Percentiles rank a stretch among this genome's conserved stretches.
These are phyloP conservation scores for Kluyveromyces sp. DNA, from an alignment of 1,139 yeast species.

Conservation along the genomic window DNA sequence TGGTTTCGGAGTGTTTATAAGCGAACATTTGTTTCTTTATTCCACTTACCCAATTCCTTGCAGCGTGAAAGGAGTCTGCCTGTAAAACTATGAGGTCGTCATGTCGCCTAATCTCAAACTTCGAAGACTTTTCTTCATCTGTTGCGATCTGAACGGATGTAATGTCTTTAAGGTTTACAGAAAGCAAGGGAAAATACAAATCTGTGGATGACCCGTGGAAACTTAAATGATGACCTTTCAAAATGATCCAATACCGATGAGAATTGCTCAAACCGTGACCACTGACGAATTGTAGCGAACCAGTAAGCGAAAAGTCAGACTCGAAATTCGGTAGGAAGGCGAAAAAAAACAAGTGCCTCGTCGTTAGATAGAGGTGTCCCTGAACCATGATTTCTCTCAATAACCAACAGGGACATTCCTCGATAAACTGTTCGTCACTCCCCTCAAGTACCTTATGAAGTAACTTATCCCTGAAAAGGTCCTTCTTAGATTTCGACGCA, in stretches of 20 bases:
- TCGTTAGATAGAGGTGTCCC: slow-evolving; percentile 75
- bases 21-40: slow-evolving; percentile 73
- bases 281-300: slow-evolving; percentile 21
- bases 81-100: slow-evolving; percentile 55
- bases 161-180: slow-evolving; percentile 66
- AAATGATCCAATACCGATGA: slow-evolving; percentile 66
- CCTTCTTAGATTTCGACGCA: slow-evolving; percentile 26
- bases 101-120: slow-evolving; percentile 48
- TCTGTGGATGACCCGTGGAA: slow-evolving; percentile 69
- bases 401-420: slow-evolving; percentile 71
- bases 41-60: slow-evolving; percentile 72
- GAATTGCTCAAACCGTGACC: slow-evolving; percentile 11
- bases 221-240: slow-evolving; percentile 62
- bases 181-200: slow-evolving; percentile 70
- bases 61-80: slow-evolving; percentile 67
- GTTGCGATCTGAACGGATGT: slow-evolving; percentile 27
- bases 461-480: slow-evolving; percentile 33
- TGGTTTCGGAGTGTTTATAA: slow-evolving; percentile 53
- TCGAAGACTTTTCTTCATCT: slow-evolving; percentile 25
- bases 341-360: slow-evolving; percentile 58
- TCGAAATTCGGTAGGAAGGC: slow-evolving; percentile 62
- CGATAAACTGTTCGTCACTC: slow-evolving; percentile 46
- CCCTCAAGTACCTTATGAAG: slow-evolving; percentile 35
- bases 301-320: slow-evolving; percentile 28
- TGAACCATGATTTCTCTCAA: slow-evolving; percentile 75